Base-by-base conservation (phyloP, 2,329 filamentous ascomycete species). In the Xylariales sp. region DNA sequence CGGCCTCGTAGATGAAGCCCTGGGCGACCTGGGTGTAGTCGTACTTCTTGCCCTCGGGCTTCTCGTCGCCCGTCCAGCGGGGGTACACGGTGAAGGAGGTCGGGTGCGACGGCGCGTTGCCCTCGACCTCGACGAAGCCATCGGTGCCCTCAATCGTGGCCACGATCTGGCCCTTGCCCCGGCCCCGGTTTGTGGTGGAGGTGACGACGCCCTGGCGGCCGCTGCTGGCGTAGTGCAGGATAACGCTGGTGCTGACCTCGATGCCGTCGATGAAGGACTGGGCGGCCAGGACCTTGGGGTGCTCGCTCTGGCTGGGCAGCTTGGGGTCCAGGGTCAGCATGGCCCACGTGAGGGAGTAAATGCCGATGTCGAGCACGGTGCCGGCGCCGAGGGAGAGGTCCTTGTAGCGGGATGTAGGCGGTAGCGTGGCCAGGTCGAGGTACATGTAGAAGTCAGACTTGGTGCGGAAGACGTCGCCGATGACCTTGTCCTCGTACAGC, bases 1-100 rank as follows among this genome's bases (percentile, higher is more conserved):
- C 67, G 3, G 65, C 66, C 44, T 74, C 70, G 52, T 53, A 72
- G 51, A 56, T 66, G 38, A 67, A 70, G 0, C 62, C 67, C 21
- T 51, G 51, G 0, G 60, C 60, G 1, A 54, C 54, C 12, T 53
- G 53, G 18, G 59, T 53, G 36, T 68, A 67, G 2, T 62, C 54
- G 25, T 60, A 60, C 21, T 51, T 59, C 50, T 62, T 56, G 7
- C 44, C 28, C 33, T 41, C 38, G 3, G 45, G 42, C 29, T 53
- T 48, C 15, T 52, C 49, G 13, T 54, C 48, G 5, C 46, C 47
- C 10, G 49, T 45, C 18, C 51, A 51, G 3, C 53, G 49, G 5
- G 51, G 50, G 18, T 59, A 53, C 4, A 68, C 54, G 0, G 54
- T 62, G 42, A 68, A 69, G 8, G 50, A 52, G 0, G 44, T 41